Evolutionary conservation across 441 rosid genomes (phyloP).

Genomic region (Populus tomentosa): DNA sequence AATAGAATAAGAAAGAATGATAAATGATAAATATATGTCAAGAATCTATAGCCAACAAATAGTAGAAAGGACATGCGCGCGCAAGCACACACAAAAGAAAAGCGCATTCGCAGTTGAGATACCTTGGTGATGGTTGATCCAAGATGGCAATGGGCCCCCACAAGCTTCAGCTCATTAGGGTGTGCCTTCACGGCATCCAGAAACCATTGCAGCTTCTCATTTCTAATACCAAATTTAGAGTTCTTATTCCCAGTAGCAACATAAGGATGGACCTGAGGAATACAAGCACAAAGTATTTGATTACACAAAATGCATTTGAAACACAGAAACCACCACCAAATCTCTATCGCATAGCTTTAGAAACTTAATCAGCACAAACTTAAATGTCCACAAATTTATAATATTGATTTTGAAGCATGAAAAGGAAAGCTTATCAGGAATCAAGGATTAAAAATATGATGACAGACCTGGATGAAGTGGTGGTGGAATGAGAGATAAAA

Average conservation of each 20-base stretch:
- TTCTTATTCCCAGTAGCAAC: constrained; percentile 98
- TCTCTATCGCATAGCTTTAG: background rate
- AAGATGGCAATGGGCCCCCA: constrained; percentile 96
- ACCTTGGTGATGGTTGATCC: constrained; percentile 99
- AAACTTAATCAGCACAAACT: background rate
- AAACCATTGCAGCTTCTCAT: constrained; percentile 99
- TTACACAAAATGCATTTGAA: background rate
- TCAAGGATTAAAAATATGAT: background rate
- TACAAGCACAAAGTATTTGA: background rate
- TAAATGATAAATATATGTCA: too few species aligned
- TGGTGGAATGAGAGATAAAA: background rate
- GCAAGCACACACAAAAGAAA: background rate
- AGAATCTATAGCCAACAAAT: background rate
- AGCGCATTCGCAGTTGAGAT: constrained; percentile 2
- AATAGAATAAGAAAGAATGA: background rate
- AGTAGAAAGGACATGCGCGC: background rate
- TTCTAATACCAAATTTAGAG: constrained; percentile 98
- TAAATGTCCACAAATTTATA: background rate
- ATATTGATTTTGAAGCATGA: background rate
- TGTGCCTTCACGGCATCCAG: constrained; percentile 90
- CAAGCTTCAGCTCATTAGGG: constrained; percentile 86
- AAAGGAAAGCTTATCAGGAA: background rate
- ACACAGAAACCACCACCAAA: background rate
- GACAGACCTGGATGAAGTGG: background rate
- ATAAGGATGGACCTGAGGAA: constrained; percentile 83